Evolutionary conservation across 2,329 filamentous ascomycete genomes (phyloP), one percentile per base, ranked within the genome.

Genomic region (Fusarium sp.): DNA sequence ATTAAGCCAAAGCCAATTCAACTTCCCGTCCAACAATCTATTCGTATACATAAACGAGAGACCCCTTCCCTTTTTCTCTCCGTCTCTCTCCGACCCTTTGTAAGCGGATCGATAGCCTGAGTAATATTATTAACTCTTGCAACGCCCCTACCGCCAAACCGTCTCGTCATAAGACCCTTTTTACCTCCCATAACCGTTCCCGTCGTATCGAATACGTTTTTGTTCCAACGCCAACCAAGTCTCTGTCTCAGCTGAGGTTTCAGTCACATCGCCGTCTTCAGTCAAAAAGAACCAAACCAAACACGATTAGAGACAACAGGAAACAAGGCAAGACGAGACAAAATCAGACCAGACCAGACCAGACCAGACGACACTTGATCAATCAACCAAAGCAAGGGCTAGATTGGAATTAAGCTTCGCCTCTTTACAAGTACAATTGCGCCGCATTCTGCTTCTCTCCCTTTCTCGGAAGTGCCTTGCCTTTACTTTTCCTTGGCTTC

Each of bases 201-300:
- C 32, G 25, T 60, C 45, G n/a, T 55, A 44, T 56, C 63, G 54
- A 57, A 61, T 55, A 56, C 41, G 40, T 25, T 60, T 22, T 57
- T 47, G 29, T 42, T 61, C 30, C 56, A 53, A 41, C 34, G 11
- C 54, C 52, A 58, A 53, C 8, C 54, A 41, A 49, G 37, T 37
- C 37, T 51, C 42, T 67, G 63, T 72, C 70, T 71, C 60, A 73
- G 63, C 64, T 54, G 27, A 57, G 41, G 64, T 71, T 57, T 73
- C 67, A 73, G 59, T 72, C 46, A 55, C 20, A 32, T 72, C 59
- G 59, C 57, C 66, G 66, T 57, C 59, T 60, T 65, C 66, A 71
- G 63, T 54, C 53, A 57, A 27, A 53, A 32, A 56, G 24, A 24
- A 57, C 25, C 24, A 57, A 24, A 22, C 14, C 53, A 57, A 49